phyloP scores from a whole-genome alignment of 2,329 filamentous ascomycete genomes.

The Diaporthe caulivora region DNA sequence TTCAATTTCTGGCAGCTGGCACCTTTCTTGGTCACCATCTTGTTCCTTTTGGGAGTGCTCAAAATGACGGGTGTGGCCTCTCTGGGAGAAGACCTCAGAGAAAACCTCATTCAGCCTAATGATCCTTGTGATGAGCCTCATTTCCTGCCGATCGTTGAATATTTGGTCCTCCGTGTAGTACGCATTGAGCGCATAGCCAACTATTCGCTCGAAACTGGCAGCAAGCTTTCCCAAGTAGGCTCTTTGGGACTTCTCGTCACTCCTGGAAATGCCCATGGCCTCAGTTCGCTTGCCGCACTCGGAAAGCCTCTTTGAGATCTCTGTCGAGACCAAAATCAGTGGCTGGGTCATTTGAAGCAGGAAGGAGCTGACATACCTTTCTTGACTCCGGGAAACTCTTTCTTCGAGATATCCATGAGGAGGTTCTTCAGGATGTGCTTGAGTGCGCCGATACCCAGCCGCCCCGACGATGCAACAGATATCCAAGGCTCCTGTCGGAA shows the following conservation, averaged over 20 bases:
- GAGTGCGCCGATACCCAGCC: conserved; percentile 52
- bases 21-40: conserved; percentile 37
- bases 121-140: conserved; percentile 55
- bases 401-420: conserved; percentile 55
- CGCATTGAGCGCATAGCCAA: conserved; percentile 49
- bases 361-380: background rate
- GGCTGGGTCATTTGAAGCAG: background rate
- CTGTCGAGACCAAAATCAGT: conserved; percentile 19
- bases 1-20: background rate
- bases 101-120: conserved; percentile 54
- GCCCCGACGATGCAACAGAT: conserved; percentile 41
- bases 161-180: conserved; percentile 50
- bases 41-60: conserved; percentile 17
- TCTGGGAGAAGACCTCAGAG: conserved; percentile 43
- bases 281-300: conserved; percentile 41
- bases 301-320: conserved; percentile 43
- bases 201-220: conserved; percentile 46
- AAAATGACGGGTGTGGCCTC: conserved; percentile 48
- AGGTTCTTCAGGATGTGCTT: conserved; percentile 52
- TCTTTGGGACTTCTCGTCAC: conserved; percentile 48
- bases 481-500: conserved; percentile 54
- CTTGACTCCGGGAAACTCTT: conserved; percentile 52
- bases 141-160: conserved; percentile 44
- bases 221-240: conserved; percentile 52
- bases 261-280: conserved; percentile 49